Conservation (phyloP, 2,329 filamentous ascomycete genomes). For the Thelonectria rubi region DNA sequence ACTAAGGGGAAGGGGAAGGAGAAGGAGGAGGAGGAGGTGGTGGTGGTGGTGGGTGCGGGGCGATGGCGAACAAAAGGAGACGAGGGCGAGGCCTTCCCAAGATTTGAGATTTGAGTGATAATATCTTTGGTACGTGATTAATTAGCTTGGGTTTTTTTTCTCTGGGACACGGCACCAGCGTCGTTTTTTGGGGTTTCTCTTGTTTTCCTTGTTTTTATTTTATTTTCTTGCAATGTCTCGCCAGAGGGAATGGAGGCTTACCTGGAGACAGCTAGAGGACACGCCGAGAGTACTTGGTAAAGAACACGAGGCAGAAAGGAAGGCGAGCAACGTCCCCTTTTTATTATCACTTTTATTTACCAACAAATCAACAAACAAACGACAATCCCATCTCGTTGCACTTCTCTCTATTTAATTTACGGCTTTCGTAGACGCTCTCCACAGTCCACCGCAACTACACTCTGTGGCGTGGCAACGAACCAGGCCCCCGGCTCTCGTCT, state of each 20-base stretch:
- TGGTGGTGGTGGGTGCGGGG: constrained; percentile 29
- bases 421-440: constrained; percentile 31
- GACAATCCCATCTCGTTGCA: constrained; percentile 3
- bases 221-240: constrained; percentile 6
- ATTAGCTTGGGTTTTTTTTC: too few relatives aligned
- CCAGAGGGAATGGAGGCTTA: constrained; percentile 9
- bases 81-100: not conserved
- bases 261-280: not conserved
- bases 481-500: constrained; percentile 31
- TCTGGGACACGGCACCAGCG: too few relatives aligned
- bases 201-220: not conserved
- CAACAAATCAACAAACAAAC: too few relatives aligned
- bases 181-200: too few relatives aligned
- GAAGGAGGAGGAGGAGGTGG: too few relatives aligned
- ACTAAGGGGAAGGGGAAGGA: not conserved
- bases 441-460: constrained; percentile 36
- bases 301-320: not conserved
- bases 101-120: not conserved
- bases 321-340: not conserved
- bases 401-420: constrained; percentile 40
- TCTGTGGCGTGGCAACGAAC: constrained; percentile 41
- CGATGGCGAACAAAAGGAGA: constrained; percentile 10
- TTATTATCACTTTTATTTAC: too few relatives aligned
- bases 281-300: not conserved
- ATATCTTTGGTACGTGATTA: too few relatives aligned